Evolutionary conservation across 257 asterid genomes (phyloP), one percentile per base, ranked within the genome.

Genomic region (Solanum pinnatisectum): DNA sequence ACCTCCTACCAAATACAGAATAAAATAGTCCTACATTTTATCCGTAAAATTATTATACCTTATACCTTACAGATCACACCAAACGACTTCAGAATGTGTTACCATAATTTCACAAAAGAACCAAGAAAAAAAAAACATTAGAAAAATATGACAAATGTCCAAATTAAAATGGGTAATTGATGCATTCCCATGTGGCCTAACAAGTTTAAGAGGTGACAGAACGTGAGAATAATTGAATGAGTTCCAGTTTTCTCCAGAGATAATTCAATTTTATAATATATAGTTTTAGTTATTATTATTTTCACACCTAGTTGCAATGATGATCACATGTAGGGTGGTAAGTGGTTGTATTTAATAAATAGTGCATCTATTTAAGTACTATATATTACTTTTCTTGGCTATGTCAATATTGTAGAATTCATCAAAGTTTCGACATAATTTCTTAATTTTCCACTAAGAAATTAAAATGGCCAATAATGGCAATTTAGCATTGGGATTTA

Each of bases 171-270:
- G 67, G 35, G n/a, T 42, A 23, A 14, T 78, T 40, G 65, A 78
- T 78, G 63, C 63, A 78, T 40, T 42, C 84, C 87, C 87, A 84
- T 84, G 87, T 84, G 87, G 35, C 14, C 18, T 84, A 23, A 3
- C 60, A 63, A 42, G 37, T 76, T 42, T 73, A 36, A 37, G 44
- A 49, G 70, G 49, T 20, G 72, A 84, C 33, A 84, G 37, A 85
- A 85, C 87, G 30, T 85, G 87, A 78, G 87, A 65, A 85, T 85
- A 85, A 85, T 85, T 85, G 87, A 84, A 65, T 84, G 78, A 84
- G 74, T 32, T 39, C 16, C 44, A 30, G 60, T 46, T 60, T 84
- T 65, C 79, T 60, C 30, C 39, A 63, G 79, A 13, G 40, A 85
- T 85, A 85, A 85, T 27, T 85, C 3, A 84, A 60, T 60, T 85